Percentiles rank a stretch among this genome's conserved stretches.
Evolutionary conservation across 2,329 filamentous ascomycete genomes (phyloP).

Genomic region (Neofusicoccum umdonicola): DNA sequence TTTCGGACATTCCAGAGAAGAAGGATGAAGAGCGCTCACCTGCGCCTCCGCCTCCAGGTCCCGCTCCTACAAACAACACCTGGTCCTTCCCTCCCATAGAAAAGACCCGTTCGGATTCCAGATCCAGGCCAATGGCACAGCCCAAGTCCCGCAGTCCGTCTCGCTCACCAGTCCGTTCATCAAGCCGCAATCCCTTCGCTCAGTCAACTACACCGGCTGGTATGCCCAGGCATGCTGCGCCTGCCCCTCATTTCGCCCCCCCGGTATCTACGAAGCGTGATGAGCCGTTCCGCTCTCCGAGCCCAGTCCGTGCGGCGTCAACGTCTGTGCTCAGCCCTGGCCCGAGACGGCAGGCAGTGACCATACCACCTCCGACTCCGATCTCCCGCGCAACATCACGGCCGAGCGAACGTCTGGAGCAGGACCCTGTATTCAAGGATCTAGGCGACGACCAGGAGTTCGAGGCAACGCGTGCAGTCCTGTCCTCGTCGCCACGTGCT

Average conservation of each 20-base stretch:
- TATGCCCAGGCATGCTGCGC: slow-evolving; percentile 32
- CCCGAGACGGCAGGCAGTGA: slow-evolving; percentile 28
- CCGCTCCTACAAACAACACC: neutral
- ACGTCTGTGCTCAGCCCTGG: slow-evolving; percentile 43
- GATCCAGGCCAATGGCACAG: neutral
- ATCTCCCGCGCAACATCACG: slow-evolving; percentile 25
- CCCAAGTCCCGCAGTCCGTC: slow-evolving; percentile 28
- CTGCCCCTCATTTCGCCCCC: slow-evolving; percentile 56
- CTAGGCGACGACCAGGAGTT: slow-evolving; percentile 60
- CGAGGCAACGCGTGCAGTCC: neutral
- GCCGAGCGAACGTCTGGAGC: slow-evolving; percentile 34
- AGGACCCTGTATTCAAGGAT: slow-evolving; percentile 36
- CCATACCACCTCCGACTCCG: slow-evolving; percentile 30
- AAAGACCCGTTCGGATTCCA: neutral
- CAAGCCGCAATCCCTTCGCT: slow-evolving; percentile 3
- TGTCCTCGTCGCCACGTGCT: slow-evolving; percentile 2
- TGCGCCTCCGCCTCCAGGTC: neutral
- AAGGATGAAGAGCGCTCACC: slow-evolving; percentile 38
- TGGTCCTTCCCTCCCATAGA: slow-evolving; percentile 2
- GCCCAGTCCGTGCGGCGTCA: slow-evolving; percentile 61
- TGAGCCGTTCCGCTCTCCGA: slow-evolving; percentile 69
- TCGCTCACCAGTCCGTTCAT: slow-evolving; percentile 21
- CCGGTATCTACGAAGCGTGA: slow-evolving; percentile 36
- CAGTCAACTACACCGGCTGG: slow-evolving; percentile 33
- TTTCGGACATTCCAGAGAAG: slow-evolving; percentile 28